Evolutionary conservation across 2,329 filamentous ascomycete genomes (phyloP), one percentile per base, ranked within the genome.

Genomic region (Fusarium transvaalense): DNA sequence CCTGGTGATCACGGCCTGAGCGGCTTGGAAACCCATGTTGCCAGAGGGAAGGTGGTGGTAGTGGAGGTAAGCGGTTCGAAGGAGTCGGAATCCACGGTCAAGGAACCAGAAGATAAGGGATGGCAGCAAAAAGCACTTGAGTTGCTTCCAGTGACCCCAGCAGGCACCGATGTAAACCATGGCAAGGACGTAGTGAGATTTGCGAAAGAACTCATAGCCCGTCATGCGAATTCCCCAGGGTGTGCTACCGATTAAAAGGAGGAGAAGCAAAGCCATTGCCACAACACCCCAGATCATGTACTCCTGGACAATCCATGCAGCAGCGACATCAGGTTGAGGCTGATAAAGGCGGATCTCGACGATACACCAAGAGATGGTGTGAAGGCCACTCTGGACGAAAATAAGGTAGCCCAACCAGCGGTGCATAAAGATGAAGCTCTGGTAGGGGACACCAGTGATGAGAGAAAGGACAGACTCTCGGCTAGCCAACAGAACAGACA

Each of bases 191-290:
- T 92, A 92, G 75, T 94, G 91, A 0, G 86, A 80, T 75, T 92
- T 93, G 64, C 91, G 85, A 82, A 94, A 94, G 78, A 91, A 89
- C 72, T 94, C 92, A 76, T 94, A 93, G 4, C 92, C 92, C 0
- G 90, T 92, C 47, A 85, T 78, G 10, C 85, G 83, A 59, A 93
- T 91, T 1, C 84, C 89, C 74, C 77, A 80, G 3, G 80, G 78
- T 1, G 83, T 84, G 61, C 88, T 89, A 53, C 91, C 81, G 7
- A 88, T 74, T 60, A 89, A 86, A 2, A 93, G 78, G 15, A 91
- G 77, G 0, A 87, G 82, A 1, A 93, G 78, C 7, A 93, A 77
- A 7, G 85, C 80, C 80, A 92, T 87, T 10, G 91, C 91, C 3
- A 92, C 86, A 45, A 91, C 78, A 3, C 92, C 92, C 86, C 91